Percentiles rank a stretch among this genome's conserved stretches.
Evolutionary conservation across 78 protist species (phyloP).

Genomic region (Dictyostelium purpureum): DNA sequence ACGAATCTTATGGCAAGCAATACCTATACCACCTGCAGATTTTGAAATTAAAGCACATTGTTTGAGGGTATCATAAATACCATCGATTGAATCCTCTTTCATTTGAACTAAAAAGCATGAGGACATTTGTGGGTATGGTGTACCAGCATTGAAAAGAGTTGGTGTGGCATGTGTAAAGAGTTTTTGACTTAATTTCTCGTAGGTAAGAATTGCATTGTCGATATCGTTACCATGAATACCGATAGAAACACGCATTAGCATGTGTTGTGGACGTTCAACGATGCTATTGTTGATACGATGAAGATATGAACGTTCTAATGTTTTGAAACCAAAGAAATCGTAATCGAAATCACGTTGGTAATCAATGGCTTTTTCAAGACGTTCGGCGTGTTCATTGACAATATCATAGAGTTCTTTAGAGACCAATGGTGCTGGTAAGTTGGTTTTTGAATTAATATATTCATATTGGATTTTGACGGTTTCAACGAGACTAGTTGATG

Average conservation of each 20-base stretch:
- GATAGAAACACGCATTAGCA: conserved; percentile 98
- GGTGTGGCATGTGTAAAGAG: conserved; percentile 98
- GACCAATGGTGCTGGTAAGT: conserved; percentile 89
- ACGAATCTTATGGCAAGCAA: conserved; percentile 94
- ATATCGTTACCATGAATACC: conserved; percentile 95
- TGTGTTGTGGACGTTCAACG: conserved; percentile 99
- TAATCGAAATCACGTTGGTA: conserved; percentile 94
- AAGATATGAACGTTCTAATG: conserved; percentile 94
- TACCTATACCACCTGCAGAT: conserved; percentile 98
- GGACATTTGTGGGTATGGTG: conserved; percentile 96
- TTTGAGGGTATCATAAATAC: conserved; percentile 98
- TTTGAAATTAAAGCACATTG: conserved; percentile 94
- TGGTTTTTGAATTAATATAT: conserved; percentile 86
- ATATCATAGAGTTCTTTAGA: conserved; percentile 84
- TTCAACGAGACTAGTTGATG: conserved; percentile 81
- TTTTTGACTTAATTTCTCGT: conserved; percentile 85
- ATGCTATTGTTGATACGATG: conserved; percentile 78
- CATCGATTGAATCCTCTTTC: conserved; percentile 95
- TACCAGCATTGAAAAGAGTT: conserved; percentile 98
- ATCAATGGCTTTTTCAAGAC: conserved; percentile 86
- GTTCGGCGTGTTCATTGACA: conserved; percentile 78
- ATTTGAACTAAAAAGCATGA: conserved; percentile 97
- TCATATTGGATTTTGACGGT: conserved; percentile 77
- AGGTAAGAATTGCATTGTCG: conserved; percentile 91
- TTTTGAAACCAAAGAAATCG: conserved; percentile 97